These are phyloP conservation scores for Phytophthora quininea DNA, from an alignment of 352 stramenopile species.

Conservation along the genomic window DNA sequence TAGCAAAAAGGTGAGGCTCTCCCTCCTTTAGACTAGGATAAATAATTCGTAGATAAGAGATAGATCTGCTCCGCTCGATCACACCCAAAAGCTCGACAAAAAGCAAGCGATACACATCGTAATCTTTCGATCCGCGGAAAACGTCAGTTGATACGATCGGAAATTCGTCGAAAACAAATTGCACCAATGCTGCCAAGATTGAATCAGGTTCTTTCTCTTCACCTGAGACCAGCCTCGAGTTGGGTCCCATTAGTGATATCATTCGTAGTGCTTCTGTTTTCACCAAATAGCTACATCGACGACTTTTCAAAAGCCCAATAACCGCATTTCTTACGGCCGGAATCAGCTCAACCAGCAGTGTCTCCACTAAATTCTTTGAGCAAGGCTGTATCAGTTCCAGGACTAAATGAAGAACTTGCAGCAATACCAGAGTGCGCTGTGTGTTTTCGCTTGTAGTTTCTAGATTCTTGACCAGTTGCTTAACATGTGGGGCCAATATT, in stretches of 20 bases:
- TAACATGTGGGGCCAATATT: constrained; percentile 44
- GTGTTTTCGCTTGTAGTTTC: constrained; percentile 24
- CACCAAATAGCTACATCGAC: constrained; percentile 53
- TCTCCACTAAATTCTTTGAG: constrained; percentile 32
- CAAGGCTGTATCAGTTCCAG: constrained; percentile 50
- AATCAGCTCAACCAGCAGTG: constrained; percentile 40
- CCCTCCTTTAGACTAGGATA: constrained; percentile 73
- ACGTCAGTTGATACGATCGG: constrained; percentile 80
- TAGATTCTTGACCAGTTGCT: constrained; percentile 48
- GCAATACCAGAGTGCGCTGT: constrained; percentile 41
- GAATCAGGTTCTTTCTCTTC: constrained; percentile 12
- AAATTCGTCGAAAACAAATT: constrained; percentile 77
- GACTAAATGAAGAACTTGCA: constrained; percentile 54
- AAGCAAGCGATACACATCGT: constrained; percentile 63
- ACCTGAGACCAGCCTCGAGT: constrained; percentile 9
- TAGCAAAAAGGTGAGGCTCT: constrained; percentile 54
- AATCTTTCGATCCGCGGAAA: constrained; percentile 60
- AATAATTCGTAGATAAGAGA: constrained; percentile 56
- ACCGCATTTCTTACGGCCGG: constrained; percentile 43
- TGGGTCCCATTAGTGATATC: constrained; percentile 38
- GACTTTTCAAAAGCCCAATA: constrained; percentile 42
- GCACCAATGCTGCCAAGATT: constrained; percentile 42
- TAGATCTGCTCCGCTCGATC: constrained; percentile 56
- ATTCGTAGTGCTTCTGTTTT: constrained; percentile 66
- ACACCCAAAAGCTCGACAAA: constrained; percentile 57